A percentile compares a stretch with the other conserved stretches of the same genome.
Conservation (phyloP, 148 eudicot genomes). For the Rhododendron molle region DNA sequence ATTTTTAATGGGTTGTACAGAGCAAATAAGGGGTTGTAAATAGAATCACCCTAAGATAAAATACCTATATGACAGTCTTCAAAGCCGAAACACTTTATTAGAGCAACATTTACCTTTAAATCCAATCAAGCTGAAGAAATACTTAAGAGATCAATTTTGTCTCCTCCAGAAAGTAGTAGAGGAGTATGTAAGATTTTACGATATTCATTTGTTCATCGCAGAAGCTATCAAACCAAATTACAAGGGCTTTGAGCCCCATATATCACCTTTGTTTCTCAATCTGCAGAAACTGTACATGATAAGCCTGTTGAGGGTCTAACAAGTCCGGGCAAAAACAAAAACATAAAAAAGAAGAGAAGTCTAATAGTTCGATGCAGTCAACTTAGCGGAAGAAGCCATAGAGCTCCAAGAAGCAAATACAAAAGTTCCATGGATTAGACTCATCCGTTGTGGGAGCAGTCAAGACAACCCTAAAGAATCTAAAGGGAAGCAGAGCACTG, state of each 20-base stretch:
- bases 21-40: too few relatives aligned
- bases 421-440: conserved; percentile 66
- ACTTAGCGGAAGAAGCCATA: conserved; percentile 71
- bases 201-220: not conserved
- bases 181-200: not conserved
- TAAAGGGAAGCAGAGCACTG: conserved; percentile 71
- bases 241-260: not conserved
- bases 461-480: conserved; percentile 69
- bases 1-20: too few relatives aligned
- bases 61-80: not conserved
- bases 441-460: conserved; percentile 70
- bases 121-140: not conserved
- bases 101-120: not conserved
- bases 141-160: not conserved
- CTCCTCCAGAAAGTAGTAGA: not conserved
- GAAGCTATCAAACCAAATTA: not conserved
- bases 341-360: not conserved
- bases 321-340: not conserved
- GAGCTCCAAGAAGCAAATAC: conserved; percentile 88
- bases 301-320: not conserved
- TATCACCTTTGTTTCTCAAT: not conserved
- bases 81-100: not conserved
- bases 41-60: not conserved
- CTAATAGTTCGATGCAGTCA: not conserved
- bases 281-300: not conserved